Conservation (phyloP, 306 rosid genomes). For the Dryas octopetala region DNA sequence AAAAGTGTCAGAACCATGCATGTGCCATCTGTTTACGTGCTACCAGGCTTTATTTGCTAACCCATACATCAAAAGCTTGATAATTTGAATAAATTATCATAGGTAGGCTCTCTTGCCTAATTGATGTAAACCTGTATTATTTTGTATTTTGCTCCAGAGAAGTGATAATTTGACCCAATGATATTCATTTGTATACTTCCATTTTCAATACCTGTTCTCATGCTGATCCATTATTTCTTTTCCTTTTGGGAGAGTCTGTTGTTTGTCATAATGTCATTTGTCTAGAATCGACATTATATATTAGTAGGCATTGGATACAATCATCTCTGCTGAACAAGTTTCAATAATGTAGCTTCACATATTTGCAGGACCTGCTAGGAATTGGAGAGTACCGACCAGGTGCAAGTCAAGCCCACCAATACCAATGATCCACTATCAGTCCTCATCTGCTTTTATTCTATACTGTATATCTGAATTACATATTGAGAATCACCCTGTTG, state of each 20-base stretch:
- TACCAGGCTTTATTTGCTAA: constrained; percentile 6
- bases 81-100: neutral
- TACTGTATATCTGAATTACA: neutral
- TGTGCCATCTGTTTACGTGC: constrained; percentile 12
- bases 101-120: neutral
- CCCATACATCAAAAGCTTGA: neutral
- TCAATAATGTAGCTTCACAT: neutral
- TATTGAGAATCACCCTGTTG: neutral
- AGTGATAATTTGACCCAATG: neutral
- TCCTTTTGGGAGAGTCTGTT: neutral
- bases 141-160: neutral
- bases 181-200: neutral
- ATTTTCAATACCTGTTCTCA: too few species aligned
- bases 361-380: constrained; percentile 82
- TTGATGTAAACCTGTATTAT: neutral
- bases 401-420: constrained; percentile 47
- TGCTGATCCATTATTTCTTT: neutral
- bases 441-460: neutral
- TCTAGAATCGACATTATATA: too few species aligned
- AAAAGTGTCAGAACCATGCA: neutral
- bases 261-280: too few species aligned
- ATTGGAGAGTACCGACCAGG: constrained; percentile 92
- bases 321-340: neutral
- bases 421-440: constrained; percentile 14
- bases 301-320: too few species aligned